Evolutionary conservation across 352 stramenopile species (phyloP).

Genomic region (Globisporangium alternatum): DNA sequence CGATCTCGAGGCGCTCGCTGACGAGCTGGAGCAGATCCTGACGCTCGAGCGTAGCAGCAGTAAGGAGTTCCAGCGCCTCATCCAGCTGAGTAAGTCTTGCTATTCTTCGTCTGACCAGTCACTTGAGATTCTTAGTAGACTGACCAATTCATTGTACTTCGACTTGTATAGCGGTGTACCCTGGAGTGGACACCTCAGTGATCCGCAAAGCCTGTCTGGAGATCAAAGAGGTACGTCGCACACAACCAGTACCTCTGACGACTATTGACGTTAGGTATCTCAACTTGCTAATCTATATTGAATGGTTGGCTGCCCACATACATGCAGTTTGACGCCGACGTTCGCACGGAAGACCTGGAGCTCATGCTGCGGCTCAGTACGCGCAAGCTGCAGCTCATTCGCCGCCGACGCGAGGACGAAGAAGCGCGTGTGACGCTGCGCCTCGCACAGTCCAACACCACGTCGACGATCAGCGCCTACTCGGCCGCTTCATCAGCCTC

Average conservation of each 20-base stretch:
- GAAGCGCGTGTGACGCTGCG: not conserved
- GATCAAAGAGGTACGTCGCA: constrained; percentile 9
- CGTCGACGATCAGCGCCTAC: not conserved
- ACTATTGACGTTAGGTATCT: no score
- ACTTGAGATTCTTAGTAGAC: not conserved
- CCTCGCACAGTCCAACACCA: not conserved
- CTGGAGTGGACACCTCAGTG: constrained; percentile 6
- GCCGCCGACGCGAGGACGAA: constrained; percentile 9
- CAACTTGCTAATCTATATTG: not conserved
- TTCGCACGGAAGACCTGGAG: constrained; percentile 16
- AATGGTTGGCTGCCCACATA: no score
- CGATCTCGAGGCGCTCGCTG: not conserved
- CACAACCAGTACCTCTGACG: no score
- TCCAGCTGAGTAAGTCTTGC: constrained; percentile 13
- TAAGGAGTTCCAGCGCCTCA: constrained; percentile 14
- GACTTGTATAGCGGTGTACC: constrained; percentile 11
- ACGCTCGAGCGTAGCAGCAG: constrained; percentile 12
- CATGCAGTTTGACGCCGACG: constrained; percentile 11
- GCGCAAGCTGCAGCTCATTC: constrained; percentile 19
- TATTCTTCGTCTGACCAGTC: not conserved
- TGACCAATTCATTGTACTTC: not conserved
- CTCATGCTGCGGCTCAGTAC: constrained; percentile 15
- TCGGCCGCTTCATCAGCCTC: not conserved
- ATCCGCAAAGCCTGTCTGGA: constrained; percentile 9
- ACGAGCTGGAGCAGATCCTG: constrained; percentile 10